A percentile compares a stretch with the other conserved stretches of the same genome.
These are phyloP conservation scores for Cryptococcus deneoformans DNA, from an alignment of 1,284 basidiomycete genomes.

Conservation along the genomic window DNA sequence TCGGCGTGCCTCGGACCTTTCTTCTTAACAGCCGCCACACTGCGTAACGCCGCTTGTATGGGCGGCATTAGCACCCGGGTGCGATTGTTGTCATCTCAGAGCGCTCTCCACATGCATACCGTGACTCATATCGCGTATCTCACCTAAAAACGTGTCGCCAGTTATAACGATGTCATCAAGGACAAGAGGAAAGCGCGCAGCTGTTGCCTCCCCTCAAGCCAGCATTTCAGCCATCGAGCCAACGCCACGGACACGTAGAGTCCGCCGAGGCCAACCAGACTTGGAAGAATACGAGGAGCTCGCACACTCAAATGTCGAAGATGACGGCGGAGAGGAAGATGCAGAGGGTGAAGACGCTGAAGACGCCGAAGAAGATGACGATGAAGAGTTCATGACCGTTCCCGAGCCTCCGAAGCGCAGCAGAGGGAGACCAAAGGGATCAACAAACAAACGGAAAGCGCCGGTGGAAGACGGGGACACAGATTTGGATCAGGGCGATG, in stretches of 20 bases:
- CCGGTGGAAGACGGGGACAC: slow-evolving; percentile 12
- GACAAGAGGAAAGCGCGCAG: not conserved
- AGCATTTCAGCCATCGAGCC: not conserved
- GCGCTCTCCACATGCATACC: not conserved
- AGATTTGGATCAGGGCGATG: slow-evolving; percentile 16
- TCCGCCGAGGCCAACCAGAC: not conserved
- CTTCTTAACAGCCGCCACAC: too few species aligned
- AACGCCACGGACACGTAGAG: not conserved
- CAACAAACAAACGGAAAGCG: slow-evolving; percentile 10
- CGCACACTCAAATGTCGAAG: not conserved
- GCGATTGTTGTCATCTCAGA: not conserved
- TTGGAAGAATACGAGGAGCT: not conserved
- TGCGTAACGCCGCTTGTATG: too few species aligned
- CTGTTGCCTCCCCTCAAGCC: not conserved
- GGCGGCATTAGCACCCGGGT: too few species aligned
- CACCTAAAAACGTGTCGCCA: not conserved
- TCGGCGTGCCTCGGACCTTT: too few species aligned
- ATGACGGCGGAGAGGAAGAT: slow-evolving; percentile 2
- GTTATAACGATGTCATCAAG: slow-evolving; percentile 4
- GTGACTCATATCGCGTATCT: too few species aligned
- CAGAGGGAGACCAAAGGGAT: slow-evolving; percentile 2
- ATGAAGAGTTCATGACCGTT: not conserved
- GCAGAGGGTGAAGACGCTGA: slow-evolving; percentile 14
- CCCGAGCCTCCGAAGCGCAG: not conserved
- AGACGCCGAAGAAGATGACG: slow-evolving; percentile 6